Base-by-base conservation (phyloP, 805 yeast species). In the Kazachstania viticola region DNA sequence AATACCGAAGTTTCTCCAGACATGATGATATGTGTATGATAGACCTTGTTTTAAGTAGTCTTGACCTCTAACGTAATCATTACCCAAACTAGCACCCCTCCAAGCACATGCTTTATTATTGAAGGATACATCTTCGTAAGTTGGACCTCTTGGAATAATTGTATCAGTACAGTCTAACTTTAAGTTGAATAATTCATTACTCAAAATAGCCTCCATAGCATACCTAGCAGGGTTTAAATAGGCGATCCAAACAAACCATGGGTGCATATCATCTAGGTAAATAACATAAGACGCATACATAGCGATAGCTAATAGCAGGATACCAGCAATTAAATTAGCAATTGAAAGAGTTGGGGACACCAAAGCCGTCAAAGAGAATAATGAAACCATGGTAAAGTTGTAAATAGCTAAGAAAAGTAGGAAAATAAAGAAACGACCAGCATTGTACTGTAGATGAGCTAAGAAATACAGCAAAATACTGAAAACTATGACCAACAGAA, bases 1-100 rank as follows among this genome's bases (percentile, higher is more conserved):
- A 41, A 76, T 71, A 45, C 83, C 94, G 35, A 76, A 63, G 51
- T 81, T 78, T 61, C 93, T 71, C 94, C 94, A 81, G 38, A 69
- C 67, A 53, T 82, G 84, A 19, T 54, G 37, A 45, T 64, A 71
- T 16, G 51, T 44, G 59, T 76, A 82, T 24, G 55, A 45, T 54
- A 58, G 77, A 6, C 73, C 51, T 4, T 45, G 42, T 3, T 38
- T 36, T 30, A 80, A 40, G 46, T 75, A 80, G 31, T 52, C 58
- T 36, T 71, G 67, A 39, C 91, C 93, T 31, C 56, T 47, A 28
- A 80, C 79, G 28, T 41, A 39, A 15, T 43, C 35, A 17, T 50
- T 44, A 31, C 91, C 88, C 3, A 75, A 58, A 2, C 48, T 47
- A 13, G 84, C 61, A 29, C 85, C 83, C 25, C 67, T 68, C 35